Conservation (phyloP, 1,284 basidiomycete genomes). For the Apiotrichum mycotoxinovorans region DNA sequence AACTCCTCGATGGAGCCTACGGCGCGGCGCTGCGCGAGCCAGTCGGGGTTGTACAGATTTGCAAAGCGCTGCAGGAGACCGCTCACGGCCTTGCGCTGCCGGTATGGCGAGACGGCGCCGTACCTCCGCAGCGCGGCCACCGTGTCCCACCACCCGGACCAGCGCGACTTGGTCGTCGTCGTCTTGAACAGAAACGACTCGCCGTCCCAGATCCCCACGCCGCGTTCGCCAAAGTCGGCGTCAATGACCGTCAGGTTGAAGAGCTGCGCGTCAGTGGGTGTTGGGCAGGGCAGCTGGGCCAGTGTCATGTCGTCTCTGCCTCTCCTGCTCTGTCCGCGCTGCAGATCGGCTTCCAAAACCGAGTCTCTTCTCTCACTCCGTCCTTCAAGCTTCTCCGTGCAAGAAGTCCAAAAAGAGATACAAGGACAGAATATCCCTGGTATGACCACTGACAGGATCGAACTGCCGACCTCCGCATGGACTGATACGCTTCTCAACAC, state of each 20-base stretch:
- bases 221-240: conserved; percentile 51
- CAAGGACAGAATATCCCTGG: too few relatives aligned
- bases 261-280: conserved; percentile 46
- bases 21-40: conserved; percentile 31
- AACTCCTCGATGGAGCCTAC: conserved; percentile 36
- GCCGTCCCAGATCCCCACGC: conserved; percentile 60
- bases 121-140: conserved; percentile 74
- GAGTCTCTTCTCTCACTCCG: too few relatives aligned
- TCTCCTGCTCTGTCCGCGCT: too few relatives aligned
- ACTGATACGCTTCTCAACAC: too few relatives aligned
- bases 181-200: conserved; percentile 63
- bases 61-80: conserved; percentile 30
- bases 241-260: conserved; percentile 66
- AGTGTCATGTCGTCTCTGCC: too few relatives aligned
- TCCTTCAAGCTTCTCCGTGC: too few relatives aligned
- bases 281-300: not conserved
- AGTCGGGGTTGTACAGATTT: conserved; percentile 37
- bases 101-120: conserved; percentile 65
- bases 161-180: conserved; percentile 45
- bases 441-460: too few relatives aligned
- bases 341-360: too few relatives aligned
- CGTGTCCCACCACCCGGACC: conserved; percentile 64
- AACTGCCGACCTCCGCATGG: too few relatives aligned
- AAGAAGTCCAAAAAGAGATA: too few relatives aligned
- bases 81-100: conserved; percentile 52